phyloP scores from a whole-genome alignment of 768 basidiomycete genomes.

The Amyloporia xantha region DNA sequence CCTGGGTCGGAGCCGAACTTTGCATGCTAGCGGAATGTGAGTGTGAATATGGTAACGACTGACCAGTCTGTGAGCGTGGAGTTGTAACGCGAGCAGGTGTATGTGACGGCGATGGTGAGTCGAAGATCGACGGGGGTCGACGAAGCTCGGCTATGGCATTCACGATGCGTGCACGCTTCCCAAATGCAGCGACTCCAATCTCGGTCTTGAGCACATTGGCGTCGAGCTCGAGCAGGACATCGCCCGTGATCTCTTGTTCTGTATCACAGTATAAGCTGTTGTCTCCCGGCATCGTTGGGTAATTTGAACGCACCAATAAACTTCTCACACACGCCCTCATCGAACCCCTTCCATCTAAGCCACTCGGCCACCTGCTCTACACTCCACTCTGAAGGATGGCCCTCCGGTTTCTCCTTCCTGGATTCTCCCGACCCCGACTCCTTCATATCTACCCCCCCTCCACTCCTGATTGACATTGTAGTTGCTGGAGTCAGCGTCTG shows the following conservation, averaged over 20 bases:
- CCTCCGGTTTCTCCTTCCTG: conserved; percentile 26
- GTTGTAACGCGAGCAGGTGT: conserved; percentile 11
- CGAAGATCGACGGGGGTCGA: conserved; percentile 57
- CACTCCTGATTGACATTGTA: conserved; percentile 11
- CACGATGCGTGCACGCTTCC: conserved; percentile 88
- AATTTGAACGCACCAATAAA: conserved; percentile 64
- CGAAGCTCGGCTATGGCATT: conserved; percentile 89
- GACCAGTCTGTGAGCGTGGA: conserved; percentile 15
- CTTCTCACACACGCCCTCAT: conserved; percentile 72
- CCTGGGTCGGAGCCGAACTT: conserved; percentile 31
- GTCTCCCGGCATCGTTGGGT: background rate
- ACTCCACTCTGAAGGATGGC: conserved; percentile 68
- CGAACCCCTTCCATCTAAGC: conserved; percentile 81
- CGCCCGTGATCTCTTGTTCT: conserved; percentile 99
- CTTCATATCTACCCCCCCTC: background rate
- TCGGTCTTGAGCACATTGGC: conserved; percentile 86
- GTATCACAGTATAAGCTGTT: conserved; percentile 4
- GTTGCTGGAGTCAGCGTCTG: conserved; percentile 22
- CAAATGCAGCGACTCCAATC: conserved; percentile 90
- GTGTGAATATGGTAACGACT: conserved; percentile 28
- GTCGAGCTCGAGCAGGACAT: conserved; percentile 92
- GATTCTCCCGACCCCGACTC: background rate
- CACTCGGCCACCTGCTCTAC: conserved; percentile 89
- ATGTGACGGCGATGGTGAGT: conserved; percentile 42
- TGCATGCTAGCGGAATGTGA: conserved; percentile 25